phyloP scores from a whole-genome alignment of 768 basidiomycete genomes.

The Hemileccinum impolitum region DNA sequence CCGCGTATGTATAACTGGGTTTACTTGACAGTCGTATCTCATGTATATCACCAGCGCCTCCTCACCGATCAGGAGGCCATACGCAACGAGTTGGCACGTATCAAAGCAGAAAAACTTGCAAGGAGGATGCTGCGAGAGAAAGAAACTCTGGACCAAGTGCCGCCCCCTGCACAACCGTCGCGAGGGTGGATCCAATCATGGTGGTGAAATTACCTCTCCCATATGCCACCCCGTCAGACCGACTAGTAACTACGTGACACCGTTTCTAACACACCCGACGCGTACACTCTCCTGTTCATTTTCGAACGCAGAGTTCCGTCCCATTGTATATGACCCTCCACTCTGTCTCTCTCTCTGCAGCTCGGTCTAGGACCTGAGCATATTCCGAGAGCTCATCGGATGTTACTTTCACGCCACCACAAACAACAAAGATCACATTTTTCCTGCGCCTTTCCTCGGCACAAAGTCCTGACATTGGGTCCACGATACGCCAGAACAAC shows the following conservation, averaged over 20 bases:
- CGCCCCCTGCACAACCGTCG: constrained; percentile 18
- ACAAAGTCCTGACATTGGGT: constrained; percentile 22
- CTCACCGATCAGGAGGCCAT: constrained; percentile 66
- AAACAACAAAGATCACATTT: constrained; percentile 17
- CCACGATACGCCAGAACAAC: constrained; percentile 45
- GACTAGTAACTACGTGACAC: too few species aligned
- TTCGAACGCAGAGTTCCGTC: constrained; percentile 20
- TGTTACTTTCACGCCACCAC: constrained; percentile 62
- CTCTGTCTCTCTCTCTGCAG: constrained; percentile 25
- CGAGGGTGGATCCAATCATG: constrained; percentile 27
- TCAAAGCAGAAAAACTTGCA: constrained; percentile 58
- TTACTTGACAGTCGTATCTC: constrained; percentile 3
- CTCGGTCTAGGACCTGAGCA: constrained; percentile 35
- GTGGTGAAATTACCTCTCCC: constrained; percentile 15
- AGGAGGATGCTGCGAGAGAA: constrained; percentile 43
- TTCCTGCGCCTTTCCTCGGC: constrained; percentile 23
- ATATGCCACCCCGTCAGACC: background rate
- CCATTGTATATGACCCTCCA: constrained; percentile 32
- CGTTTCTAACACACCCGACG: constrained; percentile 17
- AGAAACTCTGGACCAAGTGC: constrained; percentile 25
- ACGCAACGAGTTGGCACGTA: constrained; percentile 66
- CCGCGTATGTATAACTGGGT: constrained; percentile 36
- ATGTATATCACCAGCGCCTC: constrained; percentile 41
- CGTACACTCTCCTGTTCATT: constrained; percentile 2
- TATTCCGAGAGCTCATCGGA: constrained; percentile 52